Evolutionary conservation across 2,329 filamentous ascomycete species (phyloP), one percentile per base, ranked within the genome.

Genomic region (Penicillium sp.): DNA sequence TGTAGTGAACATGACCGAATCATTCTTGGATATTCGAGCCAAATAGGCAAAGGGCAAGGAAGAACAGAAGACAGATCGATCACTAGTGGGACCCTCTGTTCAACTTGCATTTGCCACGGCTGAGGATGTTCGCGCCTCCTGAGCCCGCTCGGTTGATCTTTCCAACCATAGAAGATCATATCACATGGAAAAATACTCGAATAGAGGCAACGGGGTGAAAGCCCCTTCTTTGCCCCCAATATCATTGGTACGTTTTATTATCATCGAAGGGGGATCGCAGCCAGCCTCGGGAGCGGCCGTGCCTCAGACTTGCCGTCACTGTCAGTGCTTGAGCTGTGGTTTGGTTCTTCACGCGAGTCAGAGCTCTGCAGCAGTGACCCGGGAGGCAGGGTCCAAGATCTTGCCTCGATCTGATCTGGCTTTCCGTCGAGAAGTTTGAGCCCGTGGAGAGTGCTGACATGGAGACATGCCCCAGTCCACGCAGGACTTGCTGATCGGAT

Each of bases 271-370:
- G 22, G 22, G 35, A 39, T 52, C 49, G 17, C 34, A 39, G 49
- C 49, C 49, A 52, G 35, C 35, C 51, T 43, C 63, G 63, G 63
- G 61, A 62, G 55, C 17, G 55, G 55, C 61, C 59, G 57, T 55
- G 50, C 41, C 47, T 45, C 61, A 51, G 52, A 54, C 38, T 41
- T 45, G 17, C 52, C 45, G 41, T 48, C 49, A 52, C 52, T 41
- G 41, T 48, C 49, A 52, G 12, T 52, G 41, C 34, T 22, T 10
- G 54, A 54, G 43, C 64, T 63, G 42, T 65, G 59, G 63, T 64
- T 54, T 34, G 34, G 37, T 52, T 66, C 54, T 50, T 47, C 45
- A 55, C 25, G n/a, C 39, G 53, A 47, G 28, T 47, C 41, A 38
- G 39, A 10, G 14, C 31, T 38, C 11, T 51, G 48, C 41, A 34